Evolutionary conservation across 2,329 filamentous ascomycete genomes (phyloP).

Genomic region (Ophiostoma piceae): DNA sequence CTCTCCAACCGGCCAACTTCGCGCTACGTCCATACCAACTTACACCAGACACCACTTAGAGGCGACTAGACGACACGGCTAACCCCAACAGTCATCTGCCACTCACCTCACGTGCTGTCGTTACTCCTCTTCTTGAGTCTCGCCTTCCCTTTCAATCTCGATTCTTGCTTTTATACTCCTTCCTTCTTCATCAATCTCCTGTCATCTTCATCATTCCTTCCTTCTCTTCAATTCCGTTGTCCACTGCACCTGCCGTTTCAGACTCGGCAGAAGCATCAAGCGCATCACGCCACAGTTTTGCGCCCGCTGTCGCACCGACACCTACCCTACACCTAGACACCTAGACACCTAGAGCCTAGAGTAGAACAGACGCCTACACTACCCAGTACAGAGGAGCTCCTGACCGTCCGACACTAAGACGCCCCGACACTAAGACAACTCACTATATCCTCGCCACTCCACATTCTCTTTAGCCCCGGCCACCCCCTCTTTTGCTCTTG

Average conservation of each 20-base stretch:
- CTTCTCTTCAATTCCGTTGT: not conserved
- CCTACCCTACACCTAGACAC: not conserved
- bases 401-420: not conserved
- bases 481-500: slow-evolving; percentile 14
- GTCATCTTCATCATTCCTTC: too few relatives aligned
- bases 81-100: slow-evolving; percentile 12
- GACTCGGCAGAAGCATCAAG: slow-evolving; percentile 13
- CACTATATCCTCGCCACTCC: slow-evolving; percentile 10
- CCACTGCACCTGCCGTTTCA: slow-evolving; percentile 19
- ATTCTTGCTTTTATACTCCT: not conserved
- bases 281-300: slow-evolving; percentile 21
- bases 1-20: not conserved
- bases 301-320: not conserved
- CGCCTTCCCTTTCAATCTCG: not conserved
- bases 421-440: slow-evolving; percentile 7
- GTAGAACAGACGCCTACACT: not conserved
- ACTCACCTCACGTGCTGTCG: slow-evolving; percentile 6
- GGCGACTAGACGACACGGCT: slow-evolving; percentile 6
- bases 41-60: not conserved
- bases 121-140: not conserved
- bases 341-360: not conserved
- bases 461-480: slow-evolving; percentile 11
- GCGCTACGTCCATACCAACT: not conserved
- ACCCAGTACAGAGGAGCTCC: slow-evolving; percentile 7
- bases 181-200: not conserved